A percentile compares a stretch with the other conserved stretches of the same genome.
phyloP scores from a whole-genome alignment of 139 green algal species.

The Diplosphaera chodatii region DNA sequence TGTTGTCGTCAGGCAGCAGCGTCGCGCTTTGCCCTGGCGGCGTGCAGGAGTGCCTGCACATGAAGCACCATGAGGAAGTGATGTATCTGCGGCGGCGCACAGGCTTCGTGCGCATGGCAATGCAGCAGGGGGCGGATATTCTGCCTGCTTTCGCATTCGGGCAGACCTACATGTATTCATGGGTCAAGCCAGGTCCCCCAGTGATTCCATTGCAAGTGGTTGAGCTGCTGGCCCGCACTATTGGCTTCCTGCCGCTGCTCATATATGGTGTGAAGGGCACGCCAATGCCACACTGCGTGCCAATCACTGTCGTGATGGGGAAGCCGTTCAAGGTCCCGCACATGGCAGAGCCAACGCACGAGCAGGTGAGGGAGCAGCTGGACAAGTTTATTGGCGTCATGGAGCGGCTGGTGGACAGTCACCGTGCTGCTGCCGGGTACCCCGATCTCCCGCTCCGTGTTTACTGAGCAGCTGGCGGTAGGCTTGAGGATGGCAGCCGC shows the following conservation, averaged over 20 bases:
- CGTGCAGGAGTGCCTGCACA: slow-evolving; percentile 9
- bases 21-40: slow-evolving; percentile 42
- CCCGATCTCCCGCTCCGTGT: slow-evolving; percentile 28
- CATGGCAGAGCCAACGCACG: slow-evolving; percentile 24
- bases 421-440: slow-evolving; percentile 42
- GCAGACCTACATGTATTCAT: slow-evolving; percentile 68
- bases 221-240: background rate
- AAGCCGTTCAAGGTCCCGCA: slow-evolving; percentile 48
- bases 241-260: slow-evolving; percentile 41
- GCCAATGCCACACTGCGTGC: slow-evolving; percentile 30
- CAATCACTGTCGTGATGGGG: slow-evolving; percentile 47
- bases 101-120: slow-evolving; percentile 69
- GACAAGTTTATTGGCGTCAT: slow-evolving; percentile 34
- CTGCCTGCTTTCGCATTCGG: slow-evolving; percentile 85
- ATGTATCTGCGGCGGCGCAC: slow-evolving; percentile 53
- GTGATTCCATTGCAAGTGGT: slow-evolving; percentile 15
- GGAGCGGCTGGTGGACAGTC: slow-evolving; percentile 35
- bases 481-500: no score
- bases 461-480: no score
- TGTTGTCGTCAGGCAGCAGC: slow-evolving; percentile 18
- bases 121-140: slow-evolving; percentile 55
- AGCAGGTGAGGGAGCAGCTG: slow-evolving; percentile 41
- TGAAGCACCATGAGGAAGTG: slow-evolving; percentile 42
- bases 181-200: slow-evolving; percentile 46
- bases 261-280: slow-evolving; percentile 38